phyloP scores from a whole-genome alignment of 352 stramenopile genomes.

The Pythium insidiosum region DNA sequence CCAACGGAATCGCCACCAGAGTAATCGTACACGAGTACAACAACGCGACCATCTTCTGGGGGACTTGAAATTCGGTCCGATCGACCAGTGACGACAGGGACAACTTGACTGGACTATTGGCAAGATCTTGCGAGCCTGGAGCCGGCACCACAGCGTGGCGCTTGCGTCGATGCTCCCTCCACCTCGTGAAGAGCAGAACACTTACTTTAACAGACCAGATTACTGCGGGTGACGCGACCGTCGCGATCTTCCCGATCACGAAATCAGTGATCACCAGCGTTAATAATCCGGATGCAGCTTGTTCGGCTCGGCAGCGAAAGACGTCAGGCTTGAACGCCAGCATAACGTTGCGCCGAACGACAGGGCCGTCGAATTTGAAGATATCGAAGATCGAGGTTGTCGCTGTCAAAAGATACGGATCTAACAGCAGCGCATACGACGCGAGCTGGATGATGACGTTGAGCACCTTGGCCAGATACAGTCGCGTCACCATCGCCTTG shows the following conservation, averaged over 20 bases:
- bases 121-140: too few relatives aligned
- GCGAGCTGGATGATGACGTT: constrained; percentile 78
- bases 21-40: constrained; percentile 74
- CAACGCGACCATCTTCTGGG: constrained; percentile 77
- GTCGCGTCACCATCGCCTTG: constrained; percentile 72
- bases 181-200: background rate
- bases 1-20: constrained; percentile 61
- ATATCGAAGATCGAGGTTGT: constrained; percentile 23
- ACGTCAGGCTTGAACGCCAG: constrained; percentile 42
- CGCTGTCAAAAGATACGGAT: constrained; percentile 52
- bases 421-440: constrained; percentile 59
- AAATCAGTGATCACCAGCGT: constrained; percentile 76
- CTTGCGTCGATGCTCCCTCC: constrained; percentile 6
- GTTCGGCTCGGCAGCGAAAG: constrained; percentile 50
- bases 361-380: constrained; percentile 30
- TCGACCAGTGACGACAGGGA: constrained; percentile 4
- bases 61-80: constrained; percentile 64
- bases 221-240: constrained; percentile 18
- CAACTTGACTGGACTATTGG: too few relatives aligned
- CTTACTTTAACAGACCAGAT: constrained; percentile 10
- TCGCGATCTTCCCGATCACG: constrained; percentile 47
- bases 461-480: constrained; percentile 80
- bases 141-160: too few relatives aligned
- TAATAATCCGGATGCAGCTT: constrained; percentile 52
- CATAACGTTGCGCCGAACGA: constrained; percentile 52